These are phyloP conservation scores for Juncus inflexus DNA, from an alignment of 176 grass and related monocot species.

Conservation along the genomic window DNA sequence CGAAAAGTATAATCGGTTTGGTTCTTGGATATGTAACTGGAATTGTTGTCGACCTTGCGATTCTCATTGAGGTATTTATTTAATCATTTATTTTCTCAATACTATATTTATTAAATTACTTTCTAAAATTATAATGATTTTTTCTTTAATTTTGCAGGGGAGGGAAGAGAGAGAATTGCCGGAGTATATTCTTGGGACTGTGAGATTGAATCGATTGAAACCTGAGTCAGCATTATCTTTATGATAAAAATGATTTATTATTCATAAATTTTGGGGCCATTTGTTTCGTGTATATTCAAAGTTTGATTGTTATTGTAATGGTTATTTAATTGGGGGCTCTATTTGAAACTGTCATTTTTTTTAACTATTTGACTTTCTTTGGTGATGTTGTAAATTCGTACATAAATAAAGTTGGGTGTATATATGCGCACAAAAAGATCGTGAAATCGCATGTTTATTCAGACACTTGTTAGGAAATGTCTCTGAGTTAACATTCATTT, in stretches of 20 bases:
- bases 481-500: no score
- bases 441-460: no score
- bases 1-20: constrained; percentile 87
- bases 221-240: constrained; percentile 46
- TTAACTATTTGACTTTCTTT: no score
- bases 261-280: no score
- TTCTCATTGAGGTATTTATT: constrained; percentile 77
- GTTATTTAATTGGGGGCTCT: no score
- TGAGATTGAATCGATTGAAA: constrained; percentile 65
- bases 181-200: constrained; percentile 90
- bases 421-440: no score
- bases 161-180: constrained; percentile 89
- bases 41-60: constrained; percentile 91
- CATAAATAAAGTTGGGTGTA: no score
- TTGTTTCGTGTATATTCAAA: no score
- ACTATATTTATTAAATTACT: background rate
- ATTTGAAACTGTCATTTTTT: no score
- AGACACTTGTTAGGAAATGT: no score
- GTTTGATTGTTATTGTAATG: no score
- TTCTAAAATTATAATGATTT: background rate
- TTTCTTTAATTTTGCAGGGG: constrained; percentile 49
- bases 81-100: constrained; percentile 19
- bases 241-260: constrained; percentile 16
- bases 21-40: constrained; percentile 94
- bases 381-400: no score